Evolutionary conservation across 495 filamentous ascomycete species (phyloP), one percentile per base, ranked within the genome.

Genomic region (Penicillium dipodomyicola): DNA sequence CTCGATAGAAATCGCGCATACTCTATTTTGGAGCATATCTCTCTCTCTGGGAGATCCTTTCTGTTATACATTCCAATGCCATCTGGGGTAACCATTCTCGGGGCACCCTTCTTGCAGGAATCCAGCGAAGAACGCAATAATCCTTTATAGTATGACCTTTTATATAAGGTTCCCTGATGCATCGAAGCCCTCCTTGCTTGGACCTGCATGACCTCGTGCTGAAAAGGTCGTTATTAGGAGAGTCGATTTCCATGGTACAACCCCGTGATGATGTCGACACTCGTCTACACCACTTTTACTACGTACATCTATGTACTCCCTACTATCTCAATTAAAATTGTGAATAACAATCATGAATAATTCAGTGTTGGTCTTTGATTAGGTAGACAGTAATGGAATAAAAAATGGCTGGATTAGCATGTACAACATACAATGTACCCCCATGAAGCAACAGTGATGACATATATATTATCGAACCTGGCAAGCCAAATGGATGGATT

Each of bases 251-350:
- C 65, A 60, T 58, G 57, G 65, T 42, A 52, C 65, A 25, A 10
- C 17, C 12, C 33, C 5, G 40, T 47, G 56, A 65, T 67, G 65
- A 67, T 67, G 63, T 60, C 57, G 50, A 59, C 48, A 61, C 30
- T 32, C 30, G 9, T 11, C 4, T 30, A 30, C 29, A 30, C 29
- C 9, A 11, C 9, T 29, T 29, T 29, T 9, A 29, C 27, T 8
- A 29, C 1, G 4, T 9, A 9, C 5, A 29, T 0, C 6, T 29
- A 29, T 29, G 5, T 25, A 25, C n/a, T n/a, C n/a, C n/a, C 23
- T 25, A 25, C 10, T 11, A 32, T 32, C 30, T 32, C 10, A 32
- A 32, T 32, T n/a, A n/a, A 9, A 29, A 29, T 8, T 29, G 7
- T 29, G 25, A 27, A 27, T 27, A 23, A 23, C 3, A 23, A 23